phyloP scores from a whole-genome alignment of 176 grass and related monocot species.

The Ampelocalamus luodianensis region DNA sequence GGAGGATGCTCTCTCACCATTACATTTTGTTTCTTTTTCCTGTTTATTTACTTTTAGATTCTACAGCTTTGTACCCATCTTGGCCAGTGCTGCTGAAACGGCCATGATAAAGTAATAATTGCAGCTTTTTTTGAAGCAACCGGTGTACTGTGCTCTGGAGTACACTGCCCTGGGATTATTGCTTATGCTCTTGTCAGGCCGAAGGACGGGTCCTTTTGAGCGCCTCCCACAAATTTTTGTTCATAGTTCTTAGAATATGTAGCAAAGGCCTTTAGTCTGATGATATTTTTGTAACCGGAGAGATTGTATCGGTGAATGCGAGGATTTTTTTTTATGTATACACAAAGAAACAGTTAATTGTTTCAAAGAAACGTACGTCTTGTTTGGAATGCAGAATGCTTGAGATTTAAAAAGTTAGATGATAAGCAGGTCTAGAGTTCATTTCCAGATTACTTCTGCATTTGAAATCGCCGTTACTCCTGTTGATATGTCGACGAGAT shows the following conservation, averaged over 20 bases:
- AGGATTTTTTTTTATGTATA: conserved; percentile 28
- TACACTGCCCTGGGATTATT: conserved; percentile 7
- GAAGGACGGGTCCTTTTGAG: conserved; percentile 42
- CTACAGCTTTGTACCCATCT: conserved; percentile 25
- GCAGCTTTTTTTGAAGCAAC: conserved; percentile 39
- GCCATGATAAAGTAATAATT: conserved; percentile 51
- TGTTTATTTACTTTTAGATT: conserved; percentile 32
- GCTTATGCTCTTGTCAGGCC: conserved; percentile 21
- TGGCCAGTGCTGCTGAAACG: conserved; percentile 40
- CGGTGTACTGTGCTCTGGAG: conserved; percentile 28
- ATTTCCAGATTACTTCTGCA: background rate
- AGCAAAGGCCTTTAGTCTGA: conserved; percentile 28
- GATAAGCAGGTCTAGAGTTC: background rate
- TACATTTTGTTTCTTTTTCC: conserved; percentile 31
- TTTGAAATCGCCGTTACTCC: background rate
- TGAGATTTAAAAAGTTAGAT: background rate
- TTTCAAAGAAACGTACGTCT: background rate
- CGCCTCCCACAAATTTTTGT: conserved; percentile 26
- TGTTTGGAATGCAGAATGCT: background rate
- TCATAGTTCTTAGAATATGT: conserved; percentile 55
- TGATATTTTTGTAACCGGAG: conserved; percentile 41
- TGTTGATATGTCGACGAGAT: background rate
- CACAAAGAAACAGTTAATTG: conserved; percentile 27
- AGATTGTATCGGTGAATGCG: conserved; percentile 7
- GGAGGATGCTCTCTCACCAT: conserved; percentile 35